Evolutionary conservation across 73 alveolate genomes (phyloP).

Genomic region (Paramecium sexaurelia): DNA sequence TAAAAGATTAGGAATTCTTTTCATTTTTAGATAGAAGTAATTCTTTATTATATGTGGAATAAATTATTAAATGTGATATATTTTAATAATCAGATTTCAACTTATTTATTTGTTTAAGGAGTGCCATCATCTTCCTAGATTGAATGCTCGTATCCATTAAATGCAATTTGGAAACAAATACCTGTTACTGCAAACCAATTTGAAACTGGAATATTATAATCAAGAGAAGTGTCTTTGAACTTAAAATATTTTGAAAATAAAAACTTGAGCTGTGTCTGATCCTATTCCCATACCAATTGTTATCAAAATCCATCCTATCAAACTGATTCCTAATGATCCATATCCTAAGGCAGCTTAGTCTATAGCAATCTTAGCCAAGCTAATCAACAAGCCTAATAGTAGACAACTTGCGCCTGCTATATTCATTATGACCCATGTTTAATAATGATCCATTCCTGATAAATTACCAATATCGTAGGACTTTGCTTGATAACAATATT

Average conservation of each 20-base stretch:
- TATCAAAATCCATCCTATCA: not conserved
- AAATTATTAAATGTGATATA: not conserved
- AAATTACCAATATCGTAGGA: not conserved
- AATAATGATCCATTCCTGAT: slow-evolving; percentile 15
- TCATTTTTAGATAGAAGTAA: not conserved
- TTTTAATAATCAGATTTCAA: not conserved
- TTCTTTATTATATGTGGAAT: not conserved
- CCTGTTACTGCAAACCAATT: slow-evolving; percentile 11
- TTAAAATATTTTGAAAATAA: not conserved
- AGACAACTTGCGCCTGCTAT: slow-evolving; percentile 18
- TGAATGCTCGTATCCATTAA: not conserved
- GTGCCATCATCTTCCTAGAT: not conserved
- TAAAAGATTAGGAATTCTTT: not conserved
- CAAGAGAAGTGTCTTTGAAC: not conserved
- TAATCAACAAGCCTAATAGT: not conserved
- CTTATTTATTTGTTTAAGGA: not conserved
- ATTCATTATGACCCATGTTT: slow-evolving; percentile 13
- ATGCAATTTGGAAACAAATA: not conserved
- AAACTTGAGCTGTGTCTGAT: not conserved
- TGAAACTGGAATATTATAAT: slow-evolving; percentile 12
- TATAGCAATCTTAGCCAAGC: slow-evolving; percentile 7
- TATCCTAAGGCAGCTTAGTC: not conserved
- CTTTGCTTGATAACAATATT: slow-evolving; percentile 8
- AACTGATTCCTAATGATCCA: slow-evolving; percentile 1
- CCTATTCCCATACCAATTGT: slow-evolving; percentile 26